A percentile compares a stretch with the other conserved stretches of the same genome.
These are phyloP conservation scores for Letharia columbiana DNA, from an alignment of 495 filamentous ascomycete species.

Conservation along the genomic window DNA sequence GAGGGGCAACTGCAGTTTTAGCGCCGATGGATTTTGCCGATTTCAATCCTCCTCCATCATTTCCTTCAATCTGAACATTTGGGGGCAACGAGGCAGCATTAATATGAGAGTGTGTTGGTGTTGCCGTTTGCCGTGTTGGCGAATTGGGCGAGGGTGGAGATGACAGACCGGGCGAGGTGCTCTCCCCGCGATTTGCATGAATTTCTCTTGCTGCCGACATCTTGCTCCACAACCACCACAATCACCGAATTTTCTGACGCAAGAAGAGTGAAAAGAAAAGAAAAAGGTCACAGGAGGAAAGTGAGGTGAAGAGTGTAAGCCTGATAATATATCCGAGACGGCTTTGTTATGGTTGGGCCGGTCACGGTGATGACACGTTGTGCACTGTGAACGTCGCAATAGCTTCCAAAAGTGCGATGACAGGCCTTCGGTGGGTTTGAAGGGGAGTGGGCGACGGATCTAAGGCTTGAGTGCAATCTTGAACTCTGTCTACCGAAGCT, in stretches of 20 bases:
- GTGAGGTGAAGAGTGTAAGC: neutral
- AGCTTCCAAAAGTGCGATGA: constrained; percentile 16
- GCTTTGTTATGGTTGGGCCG: neutral
- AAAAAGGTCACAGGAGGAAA: neutral
- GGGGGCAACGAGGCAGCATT: constrained; percentile 13
- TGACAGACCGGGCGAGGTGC: constrained; percentile 27
- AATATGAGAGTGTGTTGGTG: constrained; percentile 4
- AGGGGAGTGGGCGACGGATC: neutral
- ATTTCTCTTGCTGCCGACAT: constrained; percentile 18
- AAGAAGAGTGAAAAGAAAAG: neutral
- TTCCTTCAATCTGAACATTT: constrained; percentile 14
- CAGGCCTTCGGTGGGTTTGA: neutral
- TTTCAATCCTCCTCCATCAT: constrained; percentile 20
- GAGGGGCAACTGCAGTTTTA: constrained; percentile 19
- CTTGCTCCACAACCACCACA: constrained; percentile 11
- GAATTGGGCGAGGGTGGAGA: constrained; percentile 27
- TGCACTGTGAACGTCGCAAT: constrained; percentile 16
- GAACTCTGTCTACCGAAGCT: constrained; percentile 12
- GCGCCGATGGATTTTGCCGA: constrained; percentile 13
- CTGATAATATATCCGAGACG: neutral
- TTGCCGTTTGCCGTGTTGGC: constrained; percentile 21
- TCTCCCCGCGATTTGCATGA: constrained; percentile 19
- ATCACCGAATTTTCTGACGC: neutral
- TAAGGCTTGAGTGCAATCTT: constrained; percentile 1
- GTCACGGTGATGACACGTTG: constrained; percentile 7